Evolutionary conservation across 805 yeast species (phyloP).

Genomic region (Priceomyces melissophilus): DNA sequence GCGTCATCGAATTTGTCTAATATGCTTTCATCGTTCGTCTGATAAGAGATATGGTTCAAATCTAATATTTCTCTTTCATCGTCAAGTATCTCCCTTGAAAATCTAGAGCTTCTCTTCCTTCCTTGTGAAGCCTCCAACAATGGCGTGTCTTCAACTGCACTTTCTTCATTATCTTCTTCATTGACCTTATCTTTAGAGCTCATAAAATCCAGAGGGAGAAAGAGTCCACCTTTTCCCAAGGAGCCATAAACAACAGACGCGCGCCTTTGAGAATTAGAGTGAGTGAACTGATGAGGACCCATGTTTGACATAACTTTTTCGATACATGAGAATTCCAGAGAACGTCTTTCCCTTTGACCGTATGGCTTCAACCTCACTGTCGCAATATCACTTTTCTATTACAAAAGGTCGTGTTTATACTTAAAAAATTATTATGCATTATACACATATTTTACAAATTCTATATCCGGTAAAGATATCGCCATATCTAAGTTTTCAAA

Average conservation of each 20-base stretch:
- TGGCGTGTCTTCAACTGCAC: slow-evolving; percentile 1
- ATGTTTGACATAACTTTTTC: slow-evolving; percentile 4
- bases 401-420: too few species aligned
- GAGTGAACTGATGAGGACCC: slow-evolving; percentile 24
- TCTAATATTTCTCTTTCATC: slow-evolving; percentile 37
- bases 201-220: slow-evolving; percentile 49
- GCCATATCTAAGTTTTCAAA: too few species aligned
- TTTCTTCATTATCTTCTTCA: slow-evolving; percentile 1
- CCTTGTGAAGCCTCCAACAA: background rate
- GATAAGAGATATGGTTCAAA: slow-evolving; percentile 22
- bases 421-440: too few species aligned
- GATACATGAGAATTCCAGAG: too few species aligned
- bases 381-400: too few species aligned
- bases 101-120: slow-evolving; percentile 15
- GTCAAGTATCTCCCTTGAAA: slow-evolving; percentile 25
- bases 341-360: too few species aligned
- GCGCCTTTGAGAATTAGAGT: slow-evolving; percentile 46
- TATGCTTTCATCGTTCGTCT: slow-evolving; percentile 22
- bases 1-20: slow-evolving; percentile 36
- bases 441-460: too few species aligned
- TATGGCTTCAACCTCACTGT: too few species aligned
- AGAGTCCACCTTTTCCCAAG: slow-evolving; percentile 49
- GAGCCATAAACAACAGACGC: slow-evolving; percentile 53
- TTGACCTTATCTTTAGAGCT: slow-evolving; percentile 5
- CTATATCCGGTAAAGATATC: too few species aligned